Conservation (phyloP, 208 protist species). For the Wallacemonas rigidus region DNA sequence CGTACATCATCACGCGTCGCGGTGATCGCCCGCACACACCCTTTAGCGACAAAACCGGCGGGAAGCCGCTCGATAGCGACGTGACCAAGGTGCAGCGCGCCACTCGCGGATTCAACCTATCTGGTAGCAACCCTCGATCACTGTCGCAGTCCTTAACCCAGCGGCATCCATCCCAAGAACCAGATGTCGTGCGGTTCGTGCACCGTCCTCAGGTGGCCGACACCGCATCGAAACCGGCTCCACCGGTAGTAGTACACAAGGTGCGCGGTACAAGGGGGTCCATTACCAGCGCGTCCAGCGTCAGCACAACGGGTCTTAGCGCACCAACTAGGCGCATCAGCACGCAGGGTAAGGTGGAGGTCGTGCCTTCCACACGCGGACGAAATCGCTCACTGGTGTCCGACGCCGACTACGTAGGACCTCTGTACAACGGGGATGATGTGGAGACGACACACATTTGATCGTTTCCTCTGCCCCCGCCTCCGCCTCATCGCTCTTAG, state of each 20-base stretch:
- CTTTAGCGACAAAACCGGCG: not conserved
- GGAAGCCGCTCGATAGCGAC: constrained; percentile 8
- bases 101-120: constrained; percentile 5
- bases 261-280: not conserved
- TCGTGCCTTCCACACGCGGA: not conserved
- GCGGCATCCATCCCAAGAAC: not conserved
- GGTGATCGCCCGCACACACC: constrained; percentile 13
- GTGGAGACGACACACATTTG: constrained; percentile 7
- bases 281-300: not conserved
- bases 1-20: constrained; percentile 5
- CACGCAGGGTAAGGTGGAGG: constrained; percentile 1
- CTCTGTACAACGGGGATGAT: not conserved
- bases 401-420: not conserved
- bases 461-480: not conserved
- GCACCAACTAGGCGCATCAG: not conserved
- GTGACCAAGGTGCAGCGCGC: constrained; percentile 4
- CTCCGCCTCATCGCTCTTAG: too few relatives aligned
- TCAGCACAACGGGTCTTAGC: not conserved
- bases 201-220: too few relatives aligned
- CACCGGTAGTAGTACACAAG: not conserved
- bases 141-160: constrained; percentile 5
- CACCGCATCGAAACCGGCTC: not conserved
- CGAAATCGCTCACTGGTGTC: constrained; percentile 12
- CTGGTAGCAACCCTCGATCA: not conserved
- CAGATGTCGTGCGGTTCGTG: not conserved